A percentile compares a stretch with the other conserved stretches of the same genome.
Conservation (phyloP, 2,329 filamentous ascomycete species). For the Furcasterigmium sp. region DNA sequence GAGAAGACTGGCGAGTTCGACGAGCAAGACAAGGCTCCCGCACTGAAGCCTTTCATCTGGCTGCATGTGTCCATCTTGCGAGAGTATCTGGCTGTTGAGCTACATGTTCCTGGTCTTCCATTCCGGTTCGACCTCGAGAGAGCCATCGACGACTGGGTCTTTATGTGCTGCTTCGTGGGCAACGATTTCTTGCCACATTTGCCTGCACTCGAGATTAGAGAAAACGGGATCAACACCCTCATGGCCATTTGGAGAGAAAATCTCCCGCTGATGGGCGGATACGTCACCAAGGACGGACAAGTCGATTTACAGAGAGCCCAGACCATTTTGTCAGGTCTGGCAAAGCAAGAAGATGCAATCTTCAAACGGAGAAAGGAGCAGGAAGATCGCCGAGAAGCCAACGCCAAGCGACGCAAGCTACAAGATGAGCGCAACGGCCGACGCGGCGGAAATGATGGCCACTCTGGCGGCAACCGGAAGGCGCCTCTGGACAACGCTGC, state of each 20-base stretch:
- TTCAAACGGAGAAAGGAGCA: slow-evolving; percentile 83
- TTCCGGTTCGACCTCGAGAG: slow-evolving; percentile 93
- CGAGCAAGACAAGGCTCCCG: slow-evolving; percentile 66
- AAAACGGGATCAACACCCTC: slow-evolving; percentile 93
- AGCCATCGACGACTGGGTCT: slow-evolving; percentile 95
- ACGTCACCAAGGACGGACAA: slow-evolving; percentile 90
- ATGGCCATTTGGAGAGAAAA: slow-evolving; percentile 98
- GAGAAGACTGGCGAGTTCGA: slow-evolving; percentile 74
- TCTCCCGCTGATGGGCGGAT: slow-evolving; percentile 85
- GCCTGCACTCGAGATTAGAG: slow-evolving; percentile 93
- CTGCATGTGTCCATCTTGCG: slow-evolving; percentile 86
- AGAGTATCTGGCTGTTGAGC: slow-evolving; percentile 88
- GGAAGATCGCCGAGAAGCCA: slow-evolving; percentile 78
- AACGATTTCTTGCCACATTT: slow-evolving; percentile 98
- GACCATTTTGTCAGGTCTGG: slow-evolving; percentile 79
- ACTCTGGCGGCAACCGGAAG: slow-evolving; percentile 8
- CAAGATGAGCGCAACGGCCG: slow-evolving; percentile 48
- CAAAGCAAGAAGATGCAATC: slow-evolving; percentile 89
- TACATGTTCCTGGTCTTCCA: slow-evolving; percentile 74
- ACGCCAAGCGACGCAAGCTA: slow-evolving; percentile 71
- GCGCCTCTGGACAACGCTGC: slow-evolving; percentile 14
- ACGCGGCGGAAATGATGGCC: slow-evolving; percentile 26
- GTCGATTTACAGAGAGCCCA: slow-evolving; percentile 86
- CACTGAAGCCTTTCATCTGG: slow-evolving; percentile 95
- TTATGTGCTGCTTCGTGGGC: slow-evolving; percentile 98